Evolutionary conservation across 2,329 filamentous ascomycete species (phyloP), one percentile per base, ranked within the genome.

Genomic region (Chaetomium sp.): DNA sequence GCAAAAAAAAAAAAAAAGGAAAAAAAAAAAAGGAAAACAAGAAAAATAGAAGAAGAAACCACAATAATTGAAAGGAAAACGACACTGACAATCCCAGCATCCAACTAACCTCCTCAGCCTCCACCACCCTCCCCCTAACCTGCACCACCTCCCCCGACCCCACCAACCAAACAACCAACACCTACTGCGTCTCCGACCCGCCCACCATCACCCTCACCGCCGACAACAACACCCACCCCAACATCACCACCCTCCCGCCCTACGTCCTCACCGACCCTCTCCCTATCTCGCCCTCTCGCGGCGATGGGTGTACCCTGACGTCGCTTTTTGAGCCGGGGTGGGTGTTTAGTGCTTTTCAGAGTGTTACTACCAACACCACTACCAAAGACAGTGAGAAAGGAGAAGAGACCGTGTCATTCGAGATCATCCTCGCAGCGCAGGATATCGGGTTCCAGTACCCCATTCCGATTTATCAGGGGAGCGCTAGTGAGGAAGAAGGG

Each of bases 201-300:
- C 27, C n/a, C 46, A 59, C 37, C 6, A 40, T 62, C 37, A 32
- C 55, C 9, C n/a, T 61, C 4, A 27, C 19, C 19, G 19, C 19
- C 19, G 19, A 3, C 19, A 1, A 42, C 9, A 60, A 57, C 34
- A 45, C 42, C 2, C 45, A 57, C 5, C 49, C 56, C 36, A 53
- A 46, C 0, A 37, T 50, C 8, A 50, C 32, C 9, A 43, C 56
- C 1, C 57, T 66, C 3, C 52, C 58, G 32, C 61, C 64, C 1
- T 66, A 65, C 56, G 57, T 59, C 6, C 57, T 66, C 44, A 56
- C 58, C 14, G 65, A 65, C 33, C 62, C 64, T 5, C 10, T 61
- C 12, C 61, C 53, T 6, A 12, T 42, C 6, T 37, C 51, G 3
- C n/a, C 49, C 12, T 35, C 27, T 12, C 56, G 50, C 27, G 56